These are phyloP conservation scores for Pisolithus tinctorius DNA, from an alignment of 768 basidiomycete species.

Conservation along the genomic window DNA sequence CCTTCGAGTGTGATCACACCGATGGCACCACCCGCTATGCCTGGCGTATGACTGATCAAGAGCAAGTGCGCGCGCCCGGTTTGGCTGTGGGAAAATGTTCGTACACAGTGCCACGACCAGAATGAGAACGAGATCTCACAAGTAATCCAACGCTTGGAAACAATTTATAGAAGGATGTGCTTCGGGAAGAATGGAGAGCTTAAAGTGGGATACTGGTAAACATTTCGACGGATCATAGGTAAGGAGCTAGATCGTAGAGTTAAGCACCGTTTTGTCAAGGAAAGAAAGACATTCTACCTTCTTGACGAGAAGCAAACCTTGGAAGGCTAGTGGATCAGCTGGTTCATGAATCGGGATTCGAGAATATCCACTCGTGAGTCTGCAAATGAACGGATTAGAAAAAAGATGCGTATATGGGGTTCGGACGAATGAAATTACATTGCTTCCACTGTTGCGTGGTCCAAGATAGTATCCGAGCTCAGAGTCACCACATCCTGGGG, in stretches of 20 bases:
- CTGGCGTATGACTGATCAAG: slow-evolving; percentile 79
- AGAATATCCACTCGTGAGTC: slow-evolving; percentile 79
- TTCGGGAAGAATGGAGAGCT: slow-evolving; percentile 82
- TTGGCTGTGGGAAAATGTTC: slow-evolving; percentile 45
- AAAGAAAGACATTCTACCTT: slow-evolving; percentile 39
- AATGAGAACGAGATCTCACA: slow-evolving; percentile 36
- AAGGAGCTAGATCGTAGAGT: slow-evolving; percentile 51
- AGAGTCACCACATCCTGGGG: slow-evolving; percentile 76
- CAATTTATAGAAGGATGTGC: slow-evolving; percentile 85
- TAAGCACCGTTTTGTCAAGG: slow-evolving; percentile 3
- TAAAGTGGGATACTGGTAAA: slow-evolving; percentile 67
- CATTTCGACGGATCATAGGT: slow-evolving; percentile 81
- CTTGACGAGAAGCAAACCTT: slow-evolving; percentile 80
- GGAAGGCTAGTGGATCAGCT: slow-evolving; percentile 59
- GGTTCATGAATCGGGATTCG: slow-evolving; percentile 85
- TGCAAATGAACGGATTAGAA: slow-evolving; percentile 20
- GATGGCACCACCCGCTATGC: slow-evolving; percentile 73
- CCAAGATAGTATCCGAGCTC: slow-evolving; percentile 68
- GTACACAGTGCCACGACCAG: neutral
- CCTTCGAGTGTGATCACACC: slow-evolving; percentile 90
- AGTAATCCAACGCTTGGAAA: slow-evolving; percentile 92
- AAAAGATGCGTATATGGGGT: neutral
- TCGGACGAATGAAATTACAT: slow-evolving; percentile 42
- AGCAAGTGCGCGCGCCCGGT: slow-evolving; percentile 92
- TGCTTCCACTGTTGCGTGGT: slow-evolving; percentile 70